Percentiles rank a stretch among this genome's conserved stretches.
phyloP scores from a whole-genome alignment of 2,329 filamentous ascomycete genomes.

The Orbilia ellipsospora region DNA sequence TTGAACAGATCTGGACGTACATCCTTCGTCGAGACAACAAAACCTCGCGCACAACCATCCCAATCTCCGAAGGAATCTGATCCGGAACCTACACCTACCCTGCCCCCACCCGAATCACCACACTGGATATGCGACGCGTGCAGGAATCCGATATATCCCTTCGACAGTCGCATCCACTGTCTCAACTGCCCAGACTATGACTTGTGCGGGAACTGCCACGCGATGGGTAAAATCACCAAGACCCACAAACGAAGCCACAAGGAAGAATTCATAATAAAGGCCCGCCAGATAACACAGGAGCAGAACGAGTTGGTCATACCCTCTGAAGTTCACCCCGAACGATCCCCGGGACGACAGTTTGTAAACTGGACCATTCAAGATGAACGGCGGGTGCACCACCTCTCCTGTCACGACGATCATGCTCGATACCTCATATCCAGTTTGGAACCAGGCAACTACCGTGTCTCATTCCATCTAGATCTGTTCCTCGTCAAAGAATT shows the following conservation, averaged over 20 bases:
- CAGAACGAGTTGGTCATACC: slow-evolving; percentile 32
- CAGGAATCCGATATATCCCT: slow-evolving; percentile 37
- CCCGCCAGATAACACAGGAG: slow-evolving; percentile 44
- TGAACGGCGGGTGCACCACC: slow-evolving; percentile 41
- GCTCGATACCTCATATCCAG: slow-evolving; percentile 37
- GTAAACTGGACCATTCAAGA: slow-evolving; percentile 44
- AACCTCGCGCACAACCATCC: no score
- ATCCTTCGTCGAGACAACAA: no score
- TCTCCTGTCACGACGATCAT: slow-evolving; percentile 46
- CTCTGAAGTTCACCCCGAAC: slow-evolving; percentile 45
- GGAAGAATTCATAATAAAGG: slow-evolving; percentile 49
- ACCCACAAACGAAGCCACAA: slow-evolving; percentile 38
- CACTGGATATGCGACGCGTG: slow-evolving; percentile 52
- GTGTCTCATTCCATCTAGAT: slow-evolving; percentile 40
- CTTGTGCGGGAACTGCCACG: slow-evolving; percentile 38
- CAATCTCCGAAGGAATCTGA: slow-evolving; percentile 4
- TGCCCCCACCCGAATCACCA: slow-evolving; percentile 22
- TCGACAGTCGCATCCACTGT: slow-evolving; percentile 49
- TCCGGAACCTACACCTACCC: slow-evolving; percentile 9
- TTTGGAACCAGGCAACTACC: slow-evolving; percentile 48
- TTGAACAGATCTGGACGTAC: no score
- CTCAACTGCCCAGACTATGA: slow-evolving; percentile 48
- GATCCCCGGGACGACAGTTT: slow-evolving; percentile 37
- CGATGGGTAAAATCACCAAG: slow-evolving; percentile 33
- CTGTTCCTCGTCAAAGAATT: slow-evolving; percentile 35